phyloP scores from a whole-genome alignment of 164 flowering plant species.

The Macadamia integrifolia region DNA sequence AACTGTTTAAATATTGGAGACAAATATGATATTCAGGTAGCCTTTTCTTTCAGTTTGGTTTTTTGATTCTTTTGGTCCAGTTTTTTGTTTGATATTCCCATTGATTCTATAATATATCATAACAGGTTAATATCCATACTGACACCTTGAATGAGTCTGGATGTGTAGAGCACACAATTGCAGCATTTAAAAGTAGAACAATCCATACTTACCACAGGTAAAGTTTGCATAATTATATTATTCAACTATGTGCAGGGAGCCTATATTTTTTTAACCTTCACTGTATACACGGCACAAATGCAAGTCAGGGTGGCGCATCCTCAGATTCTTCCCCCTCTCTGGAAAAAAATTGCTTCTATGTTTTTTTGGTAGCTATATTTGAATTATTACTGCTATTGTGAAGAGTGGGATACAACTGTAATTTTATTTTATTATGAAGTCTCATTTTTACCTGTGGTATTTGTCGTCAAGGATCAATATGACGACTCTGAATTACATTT shows the following conservation, averaged over 20 bases:
- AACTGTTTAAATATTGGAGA: slow-evolving; percentile 85
- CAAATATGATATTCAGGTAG: slow-evolving; percentile 74
- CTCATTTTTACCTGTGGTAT: no score
- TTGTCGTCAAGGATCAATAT: no score
- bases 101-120: slow-evolving; percentile 5
- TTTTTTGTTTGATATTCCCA: background rate
- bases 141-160: slow-evolving; percentile 99
- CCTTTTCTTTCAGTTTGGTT: background rate
- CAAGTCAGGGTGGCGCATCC: no score
- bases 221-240: background rate
- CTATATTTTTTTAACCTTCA: no score
- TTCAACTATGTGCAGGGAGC: background rate
- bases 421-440: no score
- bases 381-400: no score
- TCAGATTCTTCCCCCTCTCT: no score
- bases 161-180: slow-evolving; percentile 92
- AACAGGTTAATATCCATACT: slow-evolving; percentile 93
- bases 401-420: no score
- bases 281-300: no score
- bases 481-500: no score
- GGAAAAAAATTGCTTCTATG: no score
- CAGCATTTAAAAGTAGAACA: slow-evolving; percentile 82
- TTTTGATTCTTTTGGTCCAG: slow-evolving; percentile 1
- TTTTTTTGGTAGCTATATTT: no score
- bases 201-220: slow-evolving; percentile 98